phyloP scores from a whole-genome alignment of 1,284 basidiomycete species.

The Sporisorium exsertum region DNA sequence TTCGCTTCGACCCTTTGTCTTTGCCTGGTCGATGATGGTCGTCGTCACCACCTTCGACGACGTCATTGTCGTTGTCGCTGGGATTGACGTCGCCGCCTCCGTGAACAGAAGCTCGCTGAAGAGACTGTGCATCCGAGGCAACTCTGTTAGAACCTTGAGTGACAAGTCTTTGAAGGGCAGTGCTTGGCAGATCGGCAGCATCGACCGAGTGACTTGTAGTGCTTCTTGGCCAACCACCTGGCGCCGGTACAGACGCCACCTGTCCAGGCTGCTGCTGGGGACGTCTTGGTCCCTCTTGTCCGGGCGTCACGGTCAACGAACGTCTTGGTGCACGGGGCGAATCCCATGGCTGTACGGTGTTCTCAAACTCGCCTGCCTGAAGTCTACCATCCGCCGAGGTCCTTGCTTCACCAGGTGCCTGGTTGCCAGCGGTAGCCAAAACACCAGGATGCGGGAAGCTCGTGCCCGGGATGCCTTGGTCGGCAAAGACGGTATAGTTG shows the following conservation, averaged over 20 bases:
- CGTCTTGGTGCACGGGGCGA: conserved; percentile 16
- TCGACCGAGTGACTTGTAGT: conserved; percentile 16
- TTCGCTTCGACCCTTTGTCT: conserved; percentile 6
- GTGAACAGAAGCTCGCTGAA: neutral
- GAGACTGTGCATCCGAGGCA: neutral
- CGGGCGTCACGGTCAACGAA: conserved; percentile 15
- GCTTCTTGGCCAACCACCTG: neutral
- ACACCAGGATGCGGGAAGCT: conserved; percentile 39
- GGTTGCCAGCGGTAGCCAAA: neutral
- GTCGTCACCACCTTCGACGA: conserved; percentile 8
- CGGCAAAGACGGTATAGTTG: conserved; percentile 25
- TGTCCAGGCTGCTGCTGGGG: neutral
- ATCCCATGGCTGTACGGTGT: conserved; percentile 43
- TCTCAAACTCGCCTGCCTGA: conserved; percentile 15
- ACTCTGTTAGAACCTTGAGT: neutral
- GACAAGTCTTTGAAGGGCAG: neutral
- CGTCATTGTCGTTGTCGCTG: neutral
- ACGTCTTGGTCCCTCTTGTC: neutral
- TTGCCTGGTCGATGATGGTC: conserved; percentile 8
- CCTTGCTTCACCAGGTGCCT: neutral
- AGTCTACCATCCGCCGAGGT: conserved; percentile 8
- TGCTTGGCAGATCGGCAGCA: conserved; percentile 15
- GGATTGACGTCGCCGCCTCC: neutral
- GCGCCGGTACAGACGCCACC: neutral
- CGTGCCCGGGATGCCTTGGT: conserved; percentile 28